A percentile compares a stretch with the other conserved stretches of the same genome.
phyloP scores from a whole-genome alignment of 1,139 yeast genomes.

The Nakaseomyces nivariensis region DNA sequence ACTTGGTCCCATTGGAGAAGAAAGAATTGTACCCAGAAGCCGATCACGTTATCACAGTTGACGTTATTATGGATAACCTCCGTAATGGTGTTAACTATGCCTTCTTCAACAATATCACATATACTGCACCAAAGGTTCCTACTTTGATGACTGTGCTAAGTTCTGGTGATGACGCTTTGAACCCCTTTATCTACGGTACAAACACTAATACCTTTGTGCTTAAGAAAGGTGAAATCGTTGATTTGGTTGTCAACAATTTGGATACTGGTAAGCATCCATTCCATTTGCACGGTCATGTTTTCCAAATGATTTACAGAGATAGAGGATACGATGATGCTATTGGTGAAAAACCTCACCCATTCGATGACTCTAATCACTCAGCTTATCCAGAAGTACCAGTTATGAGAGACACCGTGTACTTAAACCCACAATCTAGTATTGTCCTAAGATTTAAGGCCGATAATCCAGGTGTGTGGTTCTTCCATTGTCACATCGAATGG shows the following conservation, averaged over 20 bases:
- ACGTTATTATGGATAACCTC: conserved; percentile 70
- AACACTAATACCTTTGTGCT: conserved; percentile 68
- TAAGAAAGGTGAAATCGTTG: conserved; percentile 57
- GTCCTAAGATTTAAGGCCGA: conserved; percentile 64
- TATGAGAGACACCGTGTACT: conserved; percentile 59
- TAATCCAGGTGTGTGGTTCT: conserved; percentile 87
- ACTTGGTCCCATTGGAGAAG: conserved; percentile 46
- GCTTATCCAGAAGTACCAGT: conserved; percentile 55
- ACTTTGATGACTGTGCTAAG: conserved; percentile 64
- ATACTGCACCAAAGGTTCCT: conserved; percentile 72
- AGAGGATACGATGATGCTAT: conserved; percentile 38
- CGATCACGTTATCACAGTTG: conserved; percentile 54
- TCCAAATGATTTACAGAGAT: conserved; percentile 58
- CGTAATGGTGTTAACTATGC: conserved; percentile 82
- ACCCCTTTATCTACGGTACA: conserved; percentile 61
- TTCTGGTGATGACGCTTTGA: conserved; percentile 50
- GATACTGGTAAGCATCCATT: conserved; percentile 83
- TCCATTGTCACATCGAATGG: conserved; percentile 95
- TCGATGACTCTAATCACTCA: conserved; percentile 40
- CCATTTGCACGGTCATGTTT: conserved; percentile 75
- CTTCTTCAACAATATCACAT: conserved; percentile 78
- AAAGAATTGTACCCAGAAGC: conserved; percentile 49
- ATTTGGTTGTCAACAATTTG: conserved; percentile 56
- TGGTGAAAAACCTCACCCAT: conserved; percentile 38
- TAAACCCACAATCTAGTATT: conserved; percentile 60